Evolutionary conservation across 495 filamentous ascomycete genomes (phyloP), one percentile per base, ranked within the genome.

Genomic region (Cercophora newfieldiana): DNA sequence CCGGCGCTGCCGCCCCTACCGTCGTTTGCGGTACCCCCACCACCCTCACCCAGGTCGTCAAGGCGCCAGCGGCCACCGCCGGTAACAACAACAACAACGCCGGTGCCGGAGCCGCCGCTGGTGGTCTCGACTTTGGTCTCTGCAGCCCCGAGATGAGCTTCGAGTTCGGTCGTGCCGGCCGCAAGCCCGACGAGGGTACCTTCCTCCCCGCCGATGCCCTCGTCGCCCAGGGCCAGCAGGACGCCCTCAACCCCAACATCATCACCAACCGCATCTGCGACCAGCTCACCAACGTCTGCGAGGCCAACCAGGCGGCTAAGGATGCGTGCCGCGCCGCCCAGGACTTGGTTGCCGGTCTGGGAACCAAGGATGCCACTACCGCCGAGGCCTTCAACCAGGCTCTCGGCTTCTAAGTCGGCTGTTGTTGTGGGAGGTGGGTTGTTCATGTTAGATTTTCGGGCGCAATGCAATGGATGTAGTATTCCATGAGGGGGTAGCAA

Each of bases 261-360:
- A 89, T 88, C 79, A 86, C 86, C 77, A 88, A 87, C 80, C 82
- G 85, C 61, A 81, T 88, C 72, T 85, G 85, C 71, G 85, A 88
- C 74, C 84, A 87, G 79, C 79, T 88, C 31, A 80, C 55, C 73
- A 83, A 83, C 72, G 78, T 86, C 49, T 88, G 86, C 78, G 77
- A 73, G 48, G 85, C 85, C 54, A 85, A 84, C 73, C 73, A 75
- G 37, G 86, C 85, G 31, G 86, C 84, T 60, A 76, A 81, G 74
- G 70, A 76, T 37, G 78, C 79, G 2, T 83, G 80, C 73, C 59
- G 61, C 55, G 71, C 61, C 2, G 86, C 84, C 18, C 74, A 82
- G 73, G 74, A 77, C 2, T 55, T 75, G 63, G 76, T 83, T 31
- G 65, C 69, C 31, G 71, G 73, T 6, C 68, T 78, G 10, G 80